phyloP scores from a whole-genome alignment of 148 eudicot species.

The Beta vulgaris region DNA sequence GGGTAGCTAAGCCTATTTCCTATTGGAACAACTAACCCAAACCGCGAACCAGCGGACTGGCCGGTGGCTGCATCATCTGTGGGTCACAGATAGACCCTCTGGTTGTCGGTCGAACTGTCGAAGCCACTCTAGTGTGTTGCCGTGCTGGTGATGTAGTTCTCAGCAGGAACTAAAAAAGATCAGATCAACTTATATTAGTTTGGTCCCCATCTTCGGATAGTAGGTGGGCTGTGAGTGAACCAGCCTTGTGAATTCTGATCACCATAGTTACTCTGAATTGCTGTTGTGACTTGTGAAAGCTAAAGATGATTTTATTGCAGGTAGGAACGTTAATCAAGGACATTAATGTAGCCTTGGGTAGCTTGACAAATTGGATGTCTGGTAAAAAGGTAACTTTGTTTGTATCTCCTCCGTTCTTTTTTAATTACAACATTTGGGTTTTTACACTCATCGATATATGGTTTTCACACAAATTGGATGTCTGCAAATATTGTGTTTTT shows the following conservation, averaged over 20 bases:
- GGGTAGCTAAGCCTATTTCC: background rate
- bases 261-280: background rate
- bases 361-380: conserved; percentile 69
- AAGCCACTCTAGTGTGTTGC: background rate
- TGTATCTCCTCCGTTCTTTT: too few species aligned
- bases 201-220: background rate
- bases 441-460: too few species aligned
- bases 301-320: conserved; percentile 33
- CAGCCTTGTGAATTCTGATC: background rate
- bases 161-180: background rate
- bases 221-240: background rate
- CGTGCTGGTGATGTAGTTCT: background rate
- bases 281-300: too few species aligned
- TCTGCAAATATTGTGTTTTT: too few species aligned
- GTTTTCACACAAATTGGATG: too few species aligned
- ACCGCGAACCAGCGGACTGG: too few species aligned
- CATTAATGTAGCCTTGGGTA: conserved; percentile 51
- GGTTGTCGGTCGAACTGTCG: too few species aligned
- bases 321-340: conserved; percentile 61
- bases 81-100: background rate
- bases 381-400: conserved; percentile 60
- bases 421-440: too few species aligned
- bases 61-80: background rate
- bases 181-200: background rate
- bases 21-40: background rate